phyloP scores from a whole-genome alignment of 2,329 filamentous ascomycete species.

The Ascochyta fabae region DNA sequence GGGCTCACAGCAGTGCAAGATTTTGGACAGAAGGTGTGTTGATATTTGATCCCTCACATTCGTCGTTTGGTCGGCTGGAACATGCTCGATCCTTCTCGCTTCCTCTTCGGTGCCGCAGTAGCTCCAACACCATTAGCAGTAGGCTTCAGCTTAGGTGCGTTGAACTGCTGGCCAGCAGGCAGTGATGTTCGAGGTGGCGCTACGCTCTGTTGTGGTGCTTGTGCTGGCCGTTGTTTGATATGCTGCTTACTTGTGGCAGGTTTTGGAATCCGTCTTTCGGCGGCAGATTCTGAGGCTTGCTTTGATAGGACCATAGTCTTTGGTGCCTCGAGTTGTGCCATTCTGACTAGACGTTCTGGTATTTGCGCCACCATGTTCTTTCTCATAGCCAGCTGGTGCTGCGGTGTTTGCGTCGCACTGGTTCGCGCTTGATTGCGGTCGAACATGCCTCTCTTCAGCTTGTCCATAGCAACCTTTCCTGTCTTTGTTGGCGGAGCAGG shows the following conservation, averaged over 20 bases:
- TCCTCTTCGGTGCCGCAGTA: constrained; percentile 24
- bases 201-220: constrained; percentile 19
- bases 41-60: neutral
- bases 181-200: constrained; percentile 31
- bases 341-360: constrained; percentile 41
- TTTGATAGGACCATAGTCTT: constrained; percentile 36
- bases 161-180: constrained; percentile 39
- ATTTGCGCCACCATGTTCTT: constrained; percentile 33
- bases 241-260: constrained; percentile 22
- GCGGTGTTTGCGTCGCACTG: constrained; percentile 36
- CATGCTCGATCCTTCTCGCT: constrained; percentile 27
- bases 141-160: constrained; percentile 33
- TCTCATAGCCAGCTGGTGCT: constrained; percentile 36
- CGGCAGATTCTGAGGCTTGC: constrained; percentile 33
- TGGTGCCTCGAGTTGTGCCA: constrained; percentile 37
- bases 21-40: neutral
- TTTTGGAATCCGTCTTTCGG: constrained; percentile 10
- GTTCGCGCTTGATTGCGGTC: constrained; percentile 43
- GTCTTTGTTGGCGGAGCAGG: constrained; percentile 42
- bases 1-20: neutral
- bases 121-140: constrained; percentile 17
- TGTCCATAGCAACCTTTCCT: constrained; percentile 46
- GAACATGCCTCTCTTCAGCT: constrained; percentile 42
- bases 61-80: constrained; percentile 23
- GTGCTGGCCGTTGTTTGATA: constrained; percentile 33